Percentiles rank a stretch among this genome's conserved stretches.
phyloP scores from a whole-genome alignment of 73 alveolate species.

The Tetrahymena borealis region DNA sequence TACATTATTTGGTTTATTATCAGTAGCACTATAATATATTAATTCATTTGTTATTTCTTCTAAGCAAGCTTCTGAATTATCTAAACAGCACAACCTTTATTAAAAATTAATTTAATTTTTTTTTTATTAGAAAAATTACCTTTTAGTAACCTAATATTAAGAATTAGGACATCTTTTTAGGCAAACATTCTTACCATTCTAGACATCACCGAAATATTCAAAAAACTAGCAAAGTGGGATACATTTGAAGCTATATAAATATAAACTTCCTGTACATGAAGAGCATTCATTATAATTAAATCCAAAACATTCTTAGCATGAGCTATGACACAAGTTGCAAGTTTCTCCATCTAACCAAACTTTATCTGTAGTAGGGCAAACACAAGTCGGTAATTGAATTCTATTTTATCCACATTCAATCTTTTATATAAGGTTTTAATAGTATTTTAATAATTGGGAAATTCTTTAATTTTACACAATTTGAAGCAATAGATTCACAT shows the following conservation, averaged over 20 bases:
- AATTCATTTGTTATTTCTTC: not conserved
- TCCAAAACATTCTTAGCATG: not conserved
- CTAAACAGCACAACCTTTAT: not conserved
- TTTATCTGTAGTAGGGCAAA: not conserved
- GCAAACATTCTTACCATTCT: not conserved
- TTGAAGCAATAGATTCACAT: not conserved
- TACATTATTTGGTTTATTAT: not conserved
- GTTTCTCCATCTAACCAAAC: not conserved
- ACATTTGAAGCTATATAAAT: not conserved
- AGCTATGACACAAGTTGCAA: not conserved
- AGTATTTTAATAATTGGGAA: not conserved
- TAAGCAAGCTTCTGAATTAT: not conserved
- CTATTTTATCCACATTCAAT: not conserved
- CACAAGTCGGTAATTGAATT: not conserved
- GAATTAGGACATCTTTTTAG: not conserved
- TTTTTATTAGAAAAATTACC: not conserved
- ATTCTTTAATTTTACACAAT: not conserved
- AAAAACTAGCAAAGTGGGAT: not conserved
- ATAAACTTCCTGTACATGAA: not conserved
- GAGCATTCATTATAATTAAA: not conserved
- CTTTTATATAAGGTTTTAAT: not conserved
- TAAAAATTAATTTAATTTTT: not conserved
- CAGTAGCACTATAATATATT: not conserved
- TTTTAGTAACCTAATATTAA: not conserved
- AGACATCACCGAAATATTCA: not conserved